These are phyloP conservation scores for Polytrichum commune DNA, from an alignment of 225 moss, liverwort and hornwort species.

Conservation along the genomic window DNA sequence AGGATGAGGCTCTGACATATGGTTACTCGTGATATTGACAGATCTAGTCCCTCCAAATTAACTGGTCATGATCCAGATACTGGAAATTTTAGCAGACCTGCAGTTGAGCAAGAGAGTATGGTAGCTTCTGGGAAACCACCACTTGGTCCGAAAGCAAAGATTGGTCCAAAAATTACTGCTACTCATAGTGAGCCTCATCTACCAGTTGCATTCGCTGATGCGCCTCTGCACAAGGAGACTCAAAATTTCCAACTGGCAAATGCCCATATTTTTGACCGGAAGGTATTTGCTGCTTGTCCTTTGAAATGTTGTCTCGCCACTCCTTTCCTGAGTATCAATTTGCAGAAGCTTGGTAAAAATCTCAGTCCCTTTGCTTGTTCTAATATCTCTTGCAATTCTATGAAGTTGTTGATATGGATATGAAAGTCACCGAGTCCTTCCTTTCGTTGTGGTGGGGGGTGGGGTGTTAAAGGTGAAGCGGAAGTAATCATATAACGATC, in stretches of 20 bases:
- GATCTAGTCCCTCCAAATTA: constrained; percentile 18
- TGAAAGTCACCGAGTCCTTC: too few relatives aligned
- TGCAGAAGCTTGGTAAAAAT: too few relatives aligned
- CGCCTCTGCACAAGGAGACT: constrained; percentile 20
- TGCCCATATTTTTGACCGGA: constrained; percentile 14
- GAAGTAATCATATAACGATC: too few relatives aligned
- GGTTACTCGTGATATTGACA: background rate
- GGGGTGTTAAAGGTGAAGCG: too few relatives aligned
- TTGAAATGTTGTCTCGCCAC: background rate
- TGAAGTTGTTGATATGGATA: too few relatives aligned
- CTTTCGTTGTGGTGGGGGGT: too few relatives aligned
- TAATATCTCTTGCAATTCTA: too few relatives aligned
- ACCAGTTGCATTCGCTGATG: constrained; percentile 11
- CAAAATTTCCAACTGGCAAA: constrained; percentile 18
- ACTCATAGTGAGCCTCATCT: constrained; percentile 39
- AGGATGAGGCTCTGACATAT: too few relatives aligned
- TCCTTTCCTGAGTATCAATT: background rate
- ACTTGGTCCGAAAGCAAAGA: constrained; percentile 33
- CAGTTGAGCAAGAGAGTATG: constrained; percentile 4
- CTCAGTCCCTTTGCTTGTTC: too few relatives aligned
- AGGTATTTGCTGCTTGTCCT: constrained; percentile 18
- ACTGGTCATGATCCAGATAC: background rate
- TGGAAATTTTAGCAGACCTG: background rate
- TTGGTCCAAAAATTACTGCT: constrained; percentile 24
- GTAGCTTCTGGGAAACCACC: constrained; percentile 30